phyloP scores from a whole-genome alignment of 1,284 basidiomycete genomes.

The Melampsora larici-populina region DNA sequence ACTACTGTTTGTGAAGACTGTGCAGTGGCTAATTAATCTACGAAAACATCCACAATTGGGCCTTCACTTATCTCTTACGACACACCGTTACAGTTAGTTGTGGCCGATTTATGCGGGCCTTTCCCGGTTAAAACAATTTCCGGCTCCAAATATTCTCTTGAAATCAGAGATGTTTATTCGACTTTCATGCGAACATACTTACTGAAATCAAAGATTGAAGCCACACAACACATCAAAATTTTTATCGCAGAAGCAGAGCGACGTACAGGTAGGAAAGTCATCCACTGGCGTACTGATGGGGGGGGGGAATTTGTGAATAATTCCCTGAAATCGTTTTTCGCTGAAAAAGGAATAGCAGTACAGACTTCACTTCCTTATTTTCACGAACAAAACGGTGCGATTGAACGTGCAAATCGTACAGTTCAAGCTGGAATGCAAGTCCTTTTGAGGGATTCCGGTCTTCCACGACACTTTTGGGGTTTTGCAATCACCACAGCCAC shows the following conservation, averaged over 20 bases:
- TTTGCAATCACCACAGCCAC: too few relatives aligned
- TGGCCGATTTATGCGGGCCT: neutral
- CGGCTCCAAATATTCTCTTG: neutral
- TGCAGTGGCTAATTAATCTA: too few relatives aligned
- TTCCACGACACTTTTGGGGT: neutral
- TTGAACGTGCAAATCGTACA: conserved; percentile 10
- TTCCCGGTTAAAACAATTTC: neutral
- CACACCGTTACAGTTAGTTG: too few relatives aligned
- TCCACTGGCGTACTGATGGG: neutral
- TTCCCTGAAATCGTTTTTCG: neutral
- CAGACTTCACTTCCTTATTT: conserved; percentile 2
- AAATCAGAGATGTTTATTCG: too few relatives aligned
- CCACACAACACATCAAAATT: neutral
- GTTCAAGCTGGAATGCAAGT: neutral
- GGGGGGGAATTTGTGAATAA: too few relatives aligned
- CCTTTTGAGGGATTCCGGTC: neutral
- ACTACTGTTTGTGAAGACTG: too few relatives aligned
- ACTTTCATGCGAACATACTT: neutral
- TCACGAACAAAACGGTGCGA: too few relatives aligned
- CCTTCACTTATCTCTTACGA: too few relatives aligned
- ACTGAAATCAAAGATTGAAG: neutral
- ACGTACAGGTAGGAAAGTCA: neutral
- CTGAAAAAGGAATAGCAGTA: neutral
- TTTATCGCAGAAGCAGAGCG: neutral
- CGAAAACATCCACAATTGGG: too few relatives aligned